Percentiles rank a stretch among this genome's conserved stretches.
Conservation (phyloP, 495 filamentous ascomycete genomes). For the Podospora comata region DNA sequence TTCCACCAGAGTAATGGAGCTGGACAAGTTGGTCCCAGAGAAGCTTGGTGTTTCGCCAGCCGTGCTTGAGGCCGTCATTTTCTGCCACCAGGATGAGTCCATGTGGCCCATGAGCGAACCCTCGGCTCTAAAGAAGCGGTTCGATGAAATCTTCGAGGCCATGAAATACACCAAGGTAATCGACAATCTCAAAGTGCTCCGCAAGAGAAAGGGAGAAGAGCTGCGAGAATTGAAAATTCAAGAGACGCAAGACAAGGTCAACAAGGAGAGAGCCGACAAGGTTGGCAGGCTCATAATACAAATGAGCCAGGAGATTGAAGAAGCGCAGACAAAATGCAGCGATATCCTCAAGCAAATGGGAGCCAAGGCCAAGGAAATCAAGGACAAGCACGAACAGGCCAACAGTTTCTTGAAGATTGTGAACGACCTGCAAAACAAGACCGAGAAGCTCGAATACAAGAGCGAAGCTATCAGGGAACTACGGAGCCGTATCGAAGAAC, state of each 20-base stretch:
- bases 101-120: slow-evolving; percentile 97
- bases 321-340: slow-evolving; percentile 54
- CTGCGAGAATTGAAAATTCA: slow-evolving; percentile 65
- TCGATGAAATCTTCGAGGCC: slow-evolving; percentile 97
- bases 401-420: slow-evolving; percentile 52
- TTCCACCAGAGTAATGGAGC: slow-evolving; percentile 72
- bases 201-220: slow-evolving; percentile 78
- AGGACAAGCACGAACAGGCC: slow-evolving; percentile 43
- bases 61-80: slow-evolving; percentile 89
- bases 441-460: slow-evolving; percentile 50
- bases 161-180: slow-evolving; percentile 96
- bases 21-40: slow-evolving; percentile 79
- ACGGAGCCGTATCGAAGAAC: slow-evolving; percentile 65
- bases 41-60: slow-evolving; percentile 88
- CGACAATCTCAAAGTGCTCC: slow-evolving; percentile 80
- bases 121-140: slow-evolving; percentile 76
- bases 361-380: slow-evolving; percentile 41
- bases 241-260: slow-evolving; percentile 72
- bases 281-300: slow-evolving; percentile 60
- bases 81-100: slow-evolving; percentile 97
- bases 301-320: slow-evolving; percentile 72
- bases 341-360: slow-evolving; percentile 50
- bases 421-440: slow-evolving; percentile 64
- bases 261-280: slow-evolving; percentile 80
- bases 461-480: slow-evolving; percentile 65